Base-by-base conservation (phyloP, 2,329 filamentous ascomycete genomes). In the Phaeoacremonium minimum region DNA sequence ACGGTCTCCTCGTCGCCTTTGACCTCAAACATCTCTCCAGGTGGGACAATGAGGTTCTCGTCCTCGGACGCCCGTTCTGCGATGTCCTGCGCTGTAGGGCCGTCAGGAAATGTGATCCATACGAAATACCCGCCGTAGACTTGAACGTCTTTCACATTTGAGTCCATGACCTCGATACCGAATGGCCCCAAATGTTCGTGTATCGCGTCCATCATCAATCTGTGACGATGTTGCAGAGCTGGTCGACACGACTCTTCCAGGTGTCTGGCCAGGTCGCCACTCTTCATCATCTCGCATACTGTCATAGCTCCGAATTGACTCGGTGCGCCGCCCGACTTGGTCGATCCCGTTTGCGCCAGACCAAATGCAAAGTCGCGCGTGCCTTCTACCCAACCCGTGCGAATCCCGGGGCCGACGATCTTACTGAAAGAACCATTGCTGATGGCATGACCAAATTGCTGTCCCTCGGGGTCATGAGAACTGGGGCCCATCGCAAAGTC, bases 371-470 rank as follows among this genome's bases (percentile, higher is more conserved):
- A 73, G 26, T 63, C 68, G 0, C 71, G 66, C 6, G 79, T 82
- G 1, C 75, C 84, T 56, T 95, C 88, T 2, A 81, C 77, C 90
- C 90, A 97, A n/a, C 91, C 91, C 0, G 86, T 90, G 11, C 91
- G 73, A 34, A 85, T 62, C 1, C 91, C 93, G 0, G 91, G 89
- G 0, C 80, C 88, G 18, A 80, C 74, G 26, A 97, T 80, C 59
- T 98, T 98, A 56, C 81, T 87, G 59, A 97, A 97, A 6, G 83
- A 88, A 15, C 86, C 89, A 56, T 97, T 97, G 50, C 85, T 90
- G 22, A 90, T 69, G 8, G 80, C 75, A 57, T 97, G 83, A 9
- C 91, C 89, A 55, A 91, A 95, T 18, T 52, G 49, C 1, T 46
- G 43, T 0, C 57, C 58, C 14, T 81, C 65, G 14, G 68, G 67